phyloP scores from a whole-genome alignment of 805 yeast species.

The Saccharomycopsis selenospora region DNA sequence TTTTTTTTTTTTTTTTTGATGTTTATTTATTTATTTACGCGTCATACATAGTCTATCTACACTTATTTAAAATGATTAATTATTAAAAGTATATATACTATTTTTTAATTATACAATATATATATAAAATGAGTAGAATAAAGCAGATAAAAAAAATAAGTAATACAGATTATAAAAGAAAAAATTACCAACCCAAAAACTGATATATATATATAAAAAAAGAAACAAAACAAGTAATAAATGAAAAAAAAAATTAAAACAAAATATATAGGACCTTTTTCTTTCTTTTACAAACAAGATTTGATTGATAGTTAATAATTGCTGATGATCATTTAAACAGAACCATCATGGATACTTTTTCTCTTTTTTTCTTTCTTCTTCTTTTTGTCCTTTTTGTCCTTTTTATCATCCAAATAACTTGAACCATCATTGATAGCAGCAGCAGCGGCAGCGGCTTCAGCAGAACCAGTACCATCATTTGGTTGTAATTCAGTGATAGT shows the following conservation, averaged over 20 bases:
- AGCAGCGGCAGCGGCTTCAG: conserved; percentile 2
- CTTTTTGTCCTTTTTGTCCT: conserved; percentile 13
- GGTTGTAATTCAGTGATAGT: neutral
- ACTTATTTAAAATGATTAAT: no score
- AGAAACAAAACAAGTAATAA: no score
- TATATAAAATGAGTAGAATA: neutral
- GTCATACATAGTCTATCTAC: neutral
- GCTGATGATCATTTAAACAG: neutral
- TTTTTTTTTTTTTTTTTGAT: neutral
- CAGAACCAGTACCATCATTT: conserved; percentile 6
- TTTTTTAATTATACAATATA: no score
- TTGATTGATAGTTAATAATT: neutral
- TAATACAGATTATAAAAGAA: no score
- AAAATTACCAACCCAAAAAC: no score
- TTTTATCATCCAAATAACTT: conserved; percentile 8
- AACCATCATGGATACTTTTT: neutral
- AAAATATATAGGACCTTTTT: no score
- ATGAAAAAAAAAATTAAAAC: no score
- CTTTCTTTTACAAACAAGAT: neutral
- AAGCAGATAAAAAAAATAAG: no score
- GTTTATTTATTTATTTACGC: neutral
- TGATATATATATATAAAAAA: no score
- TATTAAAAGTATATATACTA: no score
- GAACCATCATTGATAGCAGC: neutral
- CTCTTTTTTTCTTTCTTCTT: conserved; percentile 8